A percentile compares a stretch with the other conserved stretches of the same genome.
phyloP scores from a whole-genome alignment of 2,329 filamentous ascomycete genomes.

The Nemania diffusa region DNA sequence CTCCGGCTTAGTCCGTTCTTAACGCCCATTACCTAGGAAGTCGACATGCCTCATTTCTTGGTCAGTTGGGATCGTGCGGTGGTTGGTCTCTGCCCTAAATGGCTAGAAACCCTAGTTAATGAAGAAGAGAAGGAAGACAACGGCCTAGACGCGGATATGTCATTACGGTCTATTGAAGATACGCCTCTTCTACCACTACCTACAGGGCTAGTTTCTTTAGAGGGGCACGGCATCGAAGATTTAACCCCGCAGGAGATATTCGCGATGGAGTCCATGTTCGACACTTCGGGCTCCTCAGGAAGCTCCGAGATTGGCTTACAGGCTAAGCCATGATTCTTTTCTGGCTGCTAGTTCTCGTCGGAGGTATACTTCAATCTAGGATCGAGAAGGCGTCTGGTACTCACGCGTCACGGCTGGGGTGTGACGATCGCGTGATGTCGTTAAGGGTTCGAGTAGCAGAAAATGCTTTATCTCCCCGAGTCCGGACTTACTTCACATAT shows the following conservation, averaged over 20 bases:
- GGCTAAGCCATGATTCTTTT: not conserved
- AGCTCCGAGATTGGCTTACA: not conserved
- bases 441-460: not conserved
- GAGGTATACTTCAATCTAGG: not conserved
- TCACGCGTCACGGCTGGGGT: not conserved
- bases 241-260: constrained; percentile 28
- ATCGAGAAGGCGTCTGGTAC: not conserved
- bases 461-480: not conserved
- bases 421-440: not conserved
- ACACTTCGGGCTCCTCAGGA: not conserved
- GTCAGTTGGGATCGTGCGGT: constrained; percentile 38
- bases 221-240: constrained; percentile 16
- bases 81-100: constrained; percentile 21
- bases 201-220: constrained; percentile 18
- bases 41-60: constrained; percentile 41
- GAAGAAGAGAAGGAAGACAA: constrained; percentile 27
- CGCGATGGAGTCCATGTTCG: constrained; percentile 20
- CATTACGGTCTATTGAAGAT: constrained; percentile 24
- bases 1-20: constrained; percentile 86
- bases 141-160: constrained; percentile 25
- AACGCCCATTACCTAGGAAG: constrained; percentile 70
- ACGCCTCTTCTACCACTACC: constrained; percentile 27
- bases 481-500: not conserved
- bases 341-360: not conserved
- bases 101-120: constrained; percentile 30